Evolutionary conservation across 202 grass and related monocot species (phyloP).

Genomic region (Schoenoplectus triqueter): DNA sequence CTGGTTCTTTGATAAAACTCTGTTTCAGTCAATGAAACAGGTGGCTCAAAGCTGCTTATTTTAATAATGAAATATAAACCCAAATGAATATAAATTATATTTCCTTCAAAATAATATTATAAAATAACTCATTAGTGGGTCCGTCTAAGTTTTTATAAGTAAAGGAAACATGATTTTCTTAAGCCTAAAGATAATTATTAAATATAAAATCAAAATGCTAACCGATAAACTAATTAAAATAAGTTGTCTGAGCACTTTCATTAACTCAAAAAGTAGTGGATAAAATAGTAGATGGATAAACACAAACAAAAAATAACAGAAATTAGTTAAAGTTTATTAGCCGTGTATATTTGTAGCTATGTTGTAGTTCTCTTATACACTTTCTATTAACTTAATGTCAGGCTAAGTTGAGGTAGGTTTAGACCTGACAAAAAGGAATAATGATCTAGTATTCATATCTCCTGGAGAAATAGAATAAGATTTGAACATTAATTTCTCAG

Average conservation of each 20-base stretch:
- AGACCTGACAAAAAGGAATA: not conserved
- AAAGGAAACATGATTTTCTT: too few relatives aligned
- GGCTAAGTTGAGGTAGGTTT: not conserved
- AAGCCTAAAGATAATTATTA: too few relatives aligned
- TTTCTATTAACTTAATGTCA: not conserved
- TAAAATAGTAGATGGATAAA: not conserved
- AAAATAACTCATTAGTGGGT: too few relatives aligned
- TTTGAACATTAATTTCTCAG: not conserved
- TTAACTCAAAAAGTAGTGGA: not conserved
- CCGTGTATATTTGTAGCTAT: not conserved
- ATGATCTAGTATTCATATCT: not conserved
- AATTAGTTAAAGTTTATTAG: too few relatives aligned
- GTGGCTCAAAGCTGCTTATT: not conserved
- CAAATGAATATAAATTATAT: too few relatives aligned
- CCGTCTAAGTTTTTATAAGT: too few relatives aligned
- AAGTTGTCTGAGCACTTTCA: not conserved
- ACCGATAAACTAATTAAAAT: too few relatives aligned
- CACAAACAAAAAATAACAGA: not conserved
- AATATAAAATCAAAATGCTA: too few relatives aligned
- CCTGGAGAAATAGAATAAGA: not conserved
- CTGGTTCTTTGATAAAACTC: not conserved
- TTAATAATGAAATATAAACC: not conserved
- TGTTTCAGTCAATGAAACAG: not conserved
- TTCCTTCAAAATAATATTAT: too few relatives aligned
- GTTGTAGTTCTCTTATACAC: not conserved